Percentiles rank a stretch among this genome's conserved stretches.
These are phyloP conservation scores for Penicillium sumatraense DNA, from an alignment of 2,329 filamentous ascomycete genomes.

Conservation along the genomic window DNA sequence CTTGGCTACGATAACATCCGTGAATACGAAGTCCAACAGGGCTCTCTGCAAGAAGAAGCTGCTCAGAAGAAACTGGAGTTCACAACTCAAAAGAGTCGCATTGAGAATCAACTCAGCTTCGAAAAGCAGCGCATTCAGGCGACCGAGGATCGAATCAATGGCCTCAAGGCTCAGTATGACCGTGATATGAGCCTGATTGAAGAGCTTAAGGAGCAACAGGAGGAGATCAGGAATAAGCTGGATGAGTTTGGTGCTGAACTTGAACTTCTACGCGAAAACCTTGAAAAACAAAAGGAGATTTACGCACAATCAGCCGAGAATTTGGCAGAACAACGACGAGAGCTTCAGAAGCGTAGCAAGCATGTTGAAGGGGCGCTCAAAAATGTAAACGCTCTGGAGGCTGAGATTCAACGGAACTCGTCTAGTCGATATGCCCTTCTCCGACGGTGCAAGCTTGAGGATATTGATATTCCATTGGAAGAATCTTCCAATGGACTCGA, in stretches of 20 bases:
- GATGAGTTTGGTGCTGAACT: constrained; percentile 76
- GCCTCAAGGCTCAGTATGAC: constrained; percentile 68
- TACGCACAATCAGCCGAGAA: constrained; percentile 72
- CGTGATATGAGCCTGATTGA: constrained; percentile 72
- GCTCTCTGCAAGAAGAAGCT: constrained; percentile 87
- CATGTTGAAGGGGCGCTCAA: constrained; percentile 78
- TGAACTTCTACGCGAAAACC: constrained; percentile 72
- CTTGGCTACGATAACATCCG: constrained; percentile 89
- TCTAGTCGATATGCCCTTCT: constrained; percentile 82
- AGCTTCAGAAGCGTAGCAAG: constrained; percentile 82
- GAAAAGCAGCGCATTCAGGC: constrained; percentile 74
- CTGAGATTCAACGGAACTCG: constrained; percentile 82
- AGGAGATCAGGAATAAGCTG: constrained; percentile 73
- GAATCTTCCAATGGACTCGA: constrained; percentile 74
- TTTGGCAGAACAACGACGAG: constrained; percentile 76
- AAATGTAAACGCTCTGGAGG: constrained; percentile 78
- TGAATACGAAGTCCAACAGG: constrained; percentile 91
- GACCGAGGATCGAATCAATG: constrained; percentile 70
- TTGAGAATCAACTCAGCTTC: constrained; percentile 65
- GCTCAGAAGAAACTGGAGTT: constrained; percentile 86
- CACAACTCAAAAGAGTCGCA: constrained; percentile 71
- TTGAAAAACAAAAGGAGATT: constrained; percentile 70
- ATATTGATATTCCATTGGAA: constrained; percentile 81
- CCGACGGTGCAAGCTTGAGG: constrained; percentile 88
- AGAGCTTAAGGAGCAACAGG: constrained; percentile 72